A percentile compares a stretch with the other conserved stretches of the same genome.
Conservation (phyloP, 2,329 filamentous ascomycete species). For the Aspergillus fischeri region DNA sequence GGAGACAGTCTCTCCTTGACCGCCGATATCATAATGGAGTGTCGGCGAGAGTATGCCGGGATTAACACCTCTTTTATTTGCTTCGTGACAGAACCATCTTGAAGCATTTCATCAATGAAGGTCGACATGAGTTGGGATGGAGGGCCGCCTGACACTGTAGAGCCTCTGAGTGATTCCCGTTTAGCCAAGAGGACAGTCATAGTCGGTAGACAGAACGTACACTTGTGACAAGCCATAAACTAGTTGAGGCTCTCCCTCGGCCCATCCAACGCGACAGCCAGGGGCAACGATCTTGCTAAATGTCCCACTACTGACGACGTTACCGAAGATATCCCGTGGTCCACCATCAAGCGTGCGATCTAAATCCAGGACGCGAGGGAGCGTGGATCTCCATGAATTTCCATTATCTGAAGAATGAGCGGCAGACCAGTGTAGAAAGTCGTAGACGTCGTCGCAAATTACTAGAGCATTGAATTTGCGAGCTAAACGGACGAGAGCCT, state of each 20-base stretch:
- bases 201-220: constrained; percentile 36
- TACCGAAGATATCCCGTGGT: neutral
- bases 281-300: constrained; percentile 83
- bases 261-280: constrained; percentile 78
- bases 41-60: constrained; percentile 8
- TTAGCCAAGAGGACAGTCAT: neutral
- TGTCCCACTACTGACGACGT: neutral
- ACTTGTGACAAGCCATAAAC: constrained; percentile 52
- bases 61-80: constrained; percentile 48
- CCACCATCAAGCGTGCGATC: neutral
- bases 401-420: neutral
- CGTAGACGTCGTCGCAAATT: neutral
- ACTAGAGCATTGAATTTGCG: neutral
- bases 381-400: neutral
- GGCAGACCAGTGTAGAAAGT: neutral
- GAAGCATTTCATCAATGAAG: constrained; percentile 50
- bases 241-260: constrained; percentile 62
- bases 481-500: neutral
- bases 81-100: constrained; percentile 45
- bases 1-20: constrained; percentile 7
- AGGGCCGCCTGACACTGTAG: constrained; percentile 50
- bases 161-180: constrained; percentile 11
- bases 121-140: constrained; percentile 55
- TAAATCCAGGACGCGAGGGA: neutral
- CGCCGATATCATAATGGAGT: constrained; percentile 2